Evolutionary conservation across 306 rosid species (phyloP), one percentile per base, ranked within the genome.

Genomic region (Cucumis hystrix): DNA sequence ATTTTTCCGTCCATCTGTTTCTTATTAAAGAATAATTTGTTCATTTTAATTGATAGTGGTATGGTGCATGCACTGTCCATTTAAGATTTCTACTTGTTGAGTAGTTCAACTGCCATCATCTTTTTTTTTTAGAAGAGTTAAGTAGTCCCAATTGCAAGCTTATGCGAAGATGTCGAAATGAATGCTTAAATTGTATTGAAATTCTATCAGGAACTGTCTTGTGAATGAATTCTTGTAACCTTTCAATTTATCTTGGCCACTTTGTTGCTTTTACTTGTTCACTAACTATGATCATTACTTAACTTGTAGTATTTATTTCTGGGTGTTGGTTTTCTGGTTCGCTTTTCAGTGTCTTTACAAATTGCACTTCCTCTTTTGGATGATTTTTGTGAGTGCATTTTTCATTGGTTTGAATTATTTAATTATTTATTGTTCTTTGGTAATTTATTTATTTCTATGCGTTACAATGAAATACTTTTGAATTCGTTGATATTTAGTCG

Each of bases 41-140:
- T 59, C 58, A 47, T 28, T 43, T 62, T 77, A 41, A 77, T 77
- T 62, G 74, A 77, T 77, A 61, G 25, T 43, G 16, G 64, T 77
- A 45, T 51, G 47, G 49, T 62, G 66, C 71, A 60, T 63, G 59
- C 41, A 60, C 37, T 45, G 28, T 61, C 37, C 13, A 23, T 59
- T 45, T 35, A 62, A 77, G 14, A 40, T 18, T 66, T 66, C 73
- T 66, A 66, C 28, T 51, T 43, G 74, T 40, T 20, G 28, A 51
- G 56, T 28, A 30, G 47, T 63, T 20, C 40, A 14, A 54, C 11
- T 17, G 21, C 77, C 18, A 25, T 30, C 40, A 47, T 47, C 10
- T 4, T 8, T 73, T 4, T 71, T 43, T 69, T 45, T 21, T 20
- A 25, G 56, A 25, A 20, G 74, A 41, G 74, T 69, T 47, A 41